Conservation (phyloP, 768 basidiomycete species). For the Ramaria sp. region DNA sequence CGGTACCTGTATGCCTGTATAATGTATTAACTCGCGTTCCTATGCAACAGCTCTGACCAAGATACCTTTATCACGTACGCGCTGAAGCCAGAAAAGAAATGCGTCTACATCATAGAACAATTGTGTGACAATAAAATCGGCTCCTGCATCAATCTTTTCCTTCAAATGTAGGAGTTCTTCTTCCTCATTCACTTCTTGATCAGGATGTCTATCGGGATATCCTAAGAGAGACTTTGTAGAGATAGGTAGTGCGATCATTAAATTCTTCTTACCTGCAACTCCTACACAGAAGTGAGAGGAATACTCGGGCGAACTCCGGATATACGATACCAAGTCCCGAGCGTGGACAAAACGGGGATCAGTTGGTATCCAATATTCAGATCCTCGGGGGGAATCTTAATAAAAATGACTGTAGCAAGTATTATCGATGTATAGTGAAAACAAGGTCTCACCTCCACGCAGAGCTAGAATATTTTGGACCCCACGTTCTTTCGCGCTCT, state of each 20-base stretch:
- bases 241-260: neutral
- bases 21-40: constrained; percentile 7
- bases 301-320: constrained; percentile 66
- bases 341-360: constrained; percentile 79
- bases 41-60: constrained; percentile 4
- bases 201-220: constrained; percentile 85
- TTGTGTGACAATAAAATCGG: constrained; percentile 93
- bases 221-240: constrained; percentile 30
- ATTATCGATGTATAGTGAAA: no score
- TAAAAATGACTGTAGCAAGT: neutral
- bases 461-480: constrained; percentile 88
- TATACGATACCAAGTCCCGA: constrained; percentile 84
- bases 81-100: constrained; percentile 70
- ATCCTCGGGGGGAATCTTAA: constrained; percentile 83
- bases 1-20: constrained; percentile 80
- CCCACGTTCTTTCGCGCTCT: constrained; percentile 70
- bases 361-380: constrained; percentile 85
- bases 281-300: constrained; percentile 85
- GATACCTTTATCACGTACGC: constrained; percentile 63
- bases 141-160: constrained; percentile 86
- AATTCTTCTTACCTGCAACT: constrained; percentile 58
- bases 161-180: constrained; percentile 61
- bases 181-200: constrained; percentile 45
- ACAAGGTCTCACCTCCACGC: constrained; percentile 58
- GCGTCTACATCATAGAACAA: constrained; percentile 92